These are phyloP conservation scores for Zygosaccharomyces gambellarensis DNA, from an alignment of 805 yeast species.

Conservation along the genomic window DNA sequence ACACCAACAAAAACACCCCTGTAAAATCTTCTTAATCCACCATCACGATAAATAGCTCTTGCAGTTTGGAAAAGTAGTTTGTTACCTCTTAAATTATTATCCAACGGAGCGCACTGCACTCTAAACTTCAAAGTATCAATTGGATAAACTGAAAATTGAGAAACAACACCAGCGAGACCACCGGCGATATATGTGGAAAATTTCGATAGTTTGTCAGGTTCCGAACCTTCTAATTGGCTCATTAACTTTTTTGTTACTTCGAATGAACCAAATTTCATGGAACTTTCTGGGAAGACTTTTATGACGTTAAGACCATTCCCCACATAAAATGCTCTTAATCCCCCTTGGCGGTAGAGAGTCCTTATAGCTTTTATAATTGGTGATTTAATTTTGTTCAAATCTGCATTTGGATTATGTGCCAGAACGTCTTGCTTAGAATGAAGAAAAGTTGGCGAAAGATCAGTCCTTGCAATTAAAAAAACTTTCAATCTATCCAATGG, in stretches of 20 bases:
- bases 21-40: constrained; percentile 75
- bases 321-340: constrained; percentile 80
- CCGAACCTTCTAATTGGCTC: constrained; percentile 70
- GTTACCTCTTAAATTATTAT: constrained; percentile 56
- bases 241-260: constrained; percentile 77
- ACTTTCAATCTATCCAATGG: constrained; percentile 96
- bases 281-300: constrained; percentile 94
- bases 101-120: constrained; percentile 85
- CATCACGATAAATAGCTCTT: constrained; percentile 67
- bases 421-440: constrained; percentile 48
- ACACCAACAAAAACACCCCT: constrained; percentile 89
- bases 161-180: constrained; percentile 91
- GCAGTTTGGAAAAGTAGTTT: constrained; percentile 62
- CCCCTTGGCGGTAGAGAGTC: constrained; percentile 83
- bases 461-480: constrained; percentile 86
- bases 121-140: constrained; percentile 92
- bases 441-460: constrained; percentile 62
- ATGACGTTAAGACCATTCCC: constrained; percentile 93
- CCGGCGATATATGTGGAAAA: constrained; percentile 85
- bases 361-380: constrained; percentile 78
- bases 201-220: constrained; percentile 58
- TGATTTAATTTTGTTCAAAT: constrained; percentile 50
- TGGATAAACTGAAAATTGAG: constrained; percentile 92
- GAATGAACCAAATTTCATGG: constrained; percentile 94
- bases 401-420: constrained; percentile 39